These are phyloP conservation scores for Metschnikowia gelsemii DNA, from an alignment of 805 yeast species.

Conservation along the genomic window DNA sequence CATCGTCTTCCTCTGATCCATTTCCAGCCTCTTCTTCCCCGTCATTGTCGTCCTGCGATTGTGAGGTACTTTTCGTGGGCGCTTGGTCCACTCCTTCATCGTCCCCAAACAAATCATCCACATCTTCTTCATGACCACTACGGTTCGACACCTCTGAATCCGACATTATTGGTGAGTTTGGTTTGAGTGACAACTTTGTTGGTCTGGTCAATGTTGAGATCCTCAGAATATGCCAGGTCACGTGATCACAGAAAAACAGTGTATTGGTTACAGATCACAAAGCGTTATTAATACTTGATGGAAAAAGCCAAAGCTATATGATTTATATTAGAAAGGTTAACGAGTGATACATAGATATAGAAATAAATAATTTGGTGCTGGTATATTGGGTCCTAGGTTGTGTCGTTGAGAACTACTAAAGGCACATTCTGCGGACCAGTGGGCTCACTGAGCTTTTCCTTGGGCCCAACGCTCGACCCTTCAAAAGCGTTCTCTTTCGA, in stretches of 20 bases:
- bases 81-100: slow-evolving; percentile 24
- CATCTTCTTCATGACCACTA: slow-evolving; percentile 24
- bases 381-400: no score
- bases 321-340: background rate
- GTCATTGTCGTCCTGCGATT: slow-evolving; percentile 24
- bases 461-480: background rate
- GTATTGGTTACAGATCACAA: no score
- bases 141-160: slow-evolving; percentile 24
- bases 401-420: slow-evolving; percentile 9
- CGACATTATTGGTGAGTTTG: slow-evolving; percentile 28
- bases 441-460: background rate
- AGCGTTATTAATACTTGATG: no score
- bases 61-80: slow-evolving; percentile 6
- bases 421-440: slow-evolving; percentile 10
- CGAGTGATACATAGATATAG: background rate
- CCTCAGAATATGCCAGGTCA: slow-evolving; percentile 4
- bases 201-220: no score
- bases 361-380: background rate
- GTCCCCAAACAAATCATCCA: slow-evolving; percentile 39
- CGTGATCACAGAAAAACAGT: slow-evolving; percentile 8
- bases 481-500: background rate
- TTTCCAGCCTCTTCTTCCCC: slow-evolving; percentile 26
- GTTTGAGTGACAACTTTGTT: no score
- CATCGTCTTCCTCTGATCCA: slow-evolving; percentile 23
- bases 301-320: no score